Conservation (phyloP, 768 basidiomycete species). For the Gelatoporia subvermispora region DNA sequence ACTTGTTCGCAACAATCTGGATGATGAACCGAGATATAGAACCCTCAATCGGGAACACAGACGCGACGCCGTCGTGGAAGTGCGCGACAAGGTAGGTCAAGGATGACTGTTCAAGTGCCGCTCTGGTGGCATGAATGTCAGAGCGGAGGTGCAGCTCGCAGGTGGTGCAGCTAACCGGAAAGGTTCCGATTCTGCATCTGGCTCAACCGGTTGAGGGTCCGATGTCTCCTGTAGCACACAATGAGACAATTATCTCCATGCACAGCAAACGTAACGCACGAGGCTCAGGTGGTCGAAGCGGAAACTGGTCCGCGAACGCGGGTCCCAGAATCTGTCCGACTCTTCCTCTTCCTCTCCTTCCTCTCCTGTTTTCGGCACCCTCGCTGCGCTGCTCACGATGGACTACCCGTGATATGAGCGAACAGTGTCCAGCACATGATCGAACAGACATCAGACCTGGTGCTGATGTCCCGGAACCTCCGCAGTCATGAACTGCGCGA, state of each 20-base stretch:
- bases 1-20: constrained; percentile 92
- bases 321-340: constrained; percentile 78
- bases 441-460: constrained; percentile 47
- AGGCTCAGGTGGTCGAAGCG: constrained; percentile 80
- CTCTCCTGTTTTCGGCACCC: constrained; percentile 25
- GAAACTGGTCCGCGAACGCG: constrained; percentile 73
- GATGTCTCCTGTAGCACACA: constrained; percentile 59
- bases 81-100: constrained; percentile 73
- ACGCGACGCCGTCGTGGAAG: constrained; percentile 72
- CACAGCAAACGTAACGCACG: constrained; percentile 39
- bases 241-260: neutral
- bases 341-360: constrained; percentile 34
- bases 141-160: neutral
- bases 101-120: constrained; percentile 64
- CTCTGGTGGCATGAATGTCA: constrained; percentile 34
- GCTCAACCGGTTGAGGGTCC: constrained; percentile 59
- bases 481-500: constrained; percentile 81
- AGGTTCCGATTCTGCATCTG: constrained; percentile 61
- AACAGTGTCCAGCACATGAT: neutral
- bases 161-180: constrained; percentile 54
- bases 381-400: constrained; percentile 73
- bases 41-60: constrained; percentile 58
- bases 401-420: constrained; percentile 43
- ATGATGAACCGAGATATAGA: constrained; percentile 50
- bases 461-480: constrained; percentile 76